These are phyloP conservation scores for Ophiostoma tasmaniense DNA, from an alignment of 2,329 filamentous ascomycete genomes.

Conservation along the genomic window DNA sequence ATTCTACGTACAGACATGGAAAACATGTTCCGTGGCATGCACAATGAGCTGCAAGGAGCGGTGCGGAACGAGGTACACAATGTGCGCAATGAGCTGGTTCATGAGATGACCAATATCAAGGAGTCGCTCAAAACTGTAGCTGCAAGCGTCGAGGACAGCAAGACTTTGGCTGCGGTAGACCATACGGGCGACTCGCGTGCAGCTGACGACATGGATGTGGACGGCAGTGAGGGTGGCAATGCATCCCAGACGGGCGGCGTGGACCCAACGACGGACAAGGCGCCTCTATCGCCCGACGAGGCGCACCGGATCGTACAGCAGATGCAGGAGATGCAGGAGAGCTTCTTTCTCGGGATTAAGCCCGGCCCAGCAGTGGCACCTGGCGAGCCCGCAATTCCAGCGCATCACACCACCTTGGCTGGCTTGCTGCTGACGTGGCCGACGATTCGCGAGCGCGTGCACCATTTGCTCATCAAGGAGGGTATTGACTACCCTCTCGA, in stretches of 20 bases:
- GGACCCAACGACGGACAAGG: constrained; percentile 12
- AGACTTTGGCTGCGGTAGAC: background rate
- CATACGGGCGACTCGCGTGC: background rate
- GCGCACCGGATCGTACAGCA: constrained; percentile 29
- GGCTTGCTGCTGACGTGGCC: constrained; percentile 70
- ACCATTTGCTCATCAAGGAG: constrained; percentile 37
- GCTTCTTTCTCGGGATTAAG: constrained; percentile 43
- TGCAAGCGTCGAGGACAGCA: background rate
- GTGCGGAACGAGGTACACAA: constrained; percentile 19
- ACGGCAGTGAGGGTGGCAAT: background rate
- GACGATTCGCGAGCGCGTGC: constrained; percentile 57
- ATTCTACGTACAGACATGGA: constrained; percentile 11
- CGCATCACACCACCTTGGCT: constrained; percentile 84
- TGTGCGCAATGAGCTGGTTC: background rate
- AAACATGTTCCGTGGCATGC: constrained; percentile 23
- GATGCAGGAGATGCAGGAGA: constrained; percentile 32
- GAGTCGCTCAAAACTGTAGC: background rate
- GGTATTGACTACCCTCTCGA: constrained; percentile 52
- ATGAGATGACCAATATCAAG: background rate
- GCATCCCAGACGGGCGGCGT: background rate
- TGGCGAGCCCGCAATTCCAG: constrained; percentile 63
- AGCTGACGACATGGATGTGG: background rate
- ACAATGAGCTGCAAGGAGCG: constrained; percentile 29
- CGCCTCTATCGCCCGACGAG: constrained; percentile 23
- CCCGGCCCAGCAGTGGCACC: constrained; percentile 42